A percentile compares a stretch with the other conserved stretches of the same genome.
phyloP scores from a whole-genome alignment of 192 early-diverging fungal species.

The Thamnidium elegans region DNA sequence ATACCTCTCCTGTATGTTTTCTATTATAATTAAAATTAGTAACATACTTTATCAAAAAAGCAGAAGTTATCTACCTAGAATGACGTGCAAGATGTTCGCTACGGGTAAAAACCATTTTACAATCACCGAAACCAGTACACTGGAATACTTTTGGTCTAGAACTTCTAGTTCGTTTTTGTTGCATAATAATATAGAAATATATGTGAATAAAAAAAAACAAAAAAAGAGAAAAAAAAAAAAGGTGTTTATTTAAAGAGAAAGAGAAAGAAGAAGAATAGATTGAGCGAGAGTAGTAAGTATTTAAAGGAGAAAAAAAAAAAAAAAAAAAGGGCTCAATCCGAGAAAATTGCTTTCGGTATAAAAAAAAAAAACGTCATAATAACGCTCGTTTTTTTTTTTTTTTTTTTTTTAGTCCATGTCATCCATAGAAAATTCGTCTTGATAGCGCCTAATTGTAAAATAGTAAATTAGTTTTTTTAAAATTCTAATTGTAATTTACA shows the following conservation, averaged over 20 bases:
- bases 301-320: neutral
- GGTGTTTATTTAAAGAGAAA: neutral
- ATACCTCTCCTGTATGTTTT: constrained; percentile 44
- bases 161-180: neutral
- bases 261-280: no score
- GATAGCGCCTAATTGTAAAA: constrained; percentile 41
- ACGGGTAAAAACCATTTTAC: constrained; percentile 54
- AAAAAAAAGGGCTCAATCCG: neutral
- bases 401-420: constrained; percentile 54
- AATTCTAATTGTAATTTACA: neutral
- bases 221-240: constrained; percentile 8
- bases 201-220: constrained; percentile 3
- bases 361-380: constrained; percentile 1
- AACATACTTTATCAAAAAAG: neutral
- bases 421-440: constrained; percentile 67
- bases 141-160: constrained; percentile 40
- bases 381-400: neutral
- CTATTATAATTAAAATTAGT: constrained; percentile 6
- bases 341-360: neutral
- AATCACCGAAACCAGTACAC: constrained; percentile 53
- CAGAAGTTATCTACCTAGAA: constrained; percentile 27
- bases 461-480: no score
- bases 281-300: neutral
- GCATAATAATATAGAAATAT: constrained; percentile 1
- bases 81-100: constrained; percentile 55